Evolutionary conservation across 257 asterid genomes (phyloP).

Genomic region (Galeopsis tetrahit): DNA sequence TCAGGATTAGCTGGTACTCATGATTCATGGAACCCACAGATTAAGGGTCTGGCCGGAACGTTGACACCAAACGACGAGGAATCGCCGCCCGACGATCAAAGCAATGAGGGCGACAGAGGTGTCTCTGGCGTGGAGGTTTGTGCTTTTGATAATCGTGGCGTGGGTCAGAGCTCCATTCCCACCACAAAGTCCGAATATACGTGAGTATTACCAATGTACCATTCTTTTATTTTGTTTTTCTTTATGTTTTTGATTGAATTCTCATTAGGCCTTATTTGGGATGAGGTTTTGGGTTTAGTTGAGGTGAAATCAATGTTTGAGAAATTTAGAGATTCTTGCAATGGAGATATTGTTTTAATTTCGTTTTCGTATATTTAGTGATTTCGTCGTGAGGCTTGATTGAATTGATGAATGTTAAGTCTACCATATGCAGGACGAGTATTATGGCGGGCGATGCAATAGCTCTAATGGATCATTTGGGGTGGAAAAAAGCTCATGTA

Average conservation of each 20-base stretch:
- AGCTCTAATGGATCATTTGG: slow-evolving; percentile 94
- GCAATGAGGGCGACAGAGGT: slow-evolving; percentile 25
- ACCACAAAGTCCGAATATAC: slow-evolving; percentile 75
- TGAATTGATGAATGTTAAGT: neutral
- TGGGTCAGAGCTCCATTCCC: slow-evolving; percentile 93
- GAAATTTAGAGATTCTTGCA: slow-evolving; percentile 29
- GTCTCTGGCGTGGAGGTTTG: slow-evolving; percentile 62
- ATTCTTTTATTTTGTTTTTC: neutral
- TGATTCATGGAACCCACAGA: slow-evolving; percentile 86
- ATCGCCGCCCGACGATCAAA: slow-evolving; percentile 49
- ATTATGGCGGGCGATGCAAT: slow-evolving; percentile 93
- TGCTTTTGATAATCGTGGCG: slow-evolving; percentile 94
- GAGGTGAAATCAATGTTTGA: slow-evolving; percentile 26
- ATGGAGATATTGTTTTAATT: slow-evolving; percentile 29
- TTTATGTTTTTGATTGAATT: neutral
- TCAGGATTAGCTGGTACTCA: slow-evolving; percentile 98
- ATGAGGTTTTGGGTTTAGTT: neutral
- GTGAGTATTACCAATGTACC: slow-evolving; percentile 49
- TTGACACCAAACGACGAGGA: slow-evolving; percentile 65
- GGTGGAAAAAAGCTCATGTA: slow-evolving; percentile 89
- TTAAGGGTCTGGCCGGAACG: slow-evolving; percentile 74
- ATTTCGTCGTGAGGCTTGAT: slow-evolving; percentile 3
- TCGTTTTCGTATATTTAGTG: neutral
- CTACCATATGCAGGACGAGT: slow-evolving; percentile 56
- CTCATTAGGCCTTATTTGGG: neutral